Evolutionary conservation across 106 monocot genomes (phyloP), one percentile per base, ranked within the genome.

Genomic region (Agapanthus africanus): DNA sequence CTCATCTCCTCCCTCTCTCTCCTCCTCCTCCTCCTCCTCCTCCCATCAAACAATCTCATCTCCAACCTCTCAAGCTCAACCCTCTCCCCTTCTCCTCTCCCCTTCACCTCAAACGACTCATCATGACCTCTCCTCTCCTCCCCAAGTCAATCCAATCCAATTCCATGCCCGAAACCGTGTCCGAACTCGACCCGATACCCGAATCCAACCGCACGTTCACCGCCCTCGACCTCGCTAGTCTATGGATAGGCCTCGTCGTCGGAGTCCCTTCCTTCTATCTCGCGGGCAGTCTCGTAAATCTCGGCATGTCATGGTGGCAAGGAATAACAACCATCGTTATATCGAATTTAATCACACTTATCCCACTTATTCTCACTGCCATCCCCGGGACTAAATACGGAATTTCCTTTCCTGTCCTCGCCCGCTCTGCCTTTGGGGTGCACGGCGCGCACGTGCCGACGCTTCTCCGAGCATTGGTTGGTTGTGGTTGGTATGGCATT

Each of bases 401-500:
- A 60, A 71, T 95, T 41, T 76, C 95, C 73, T 97, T 97, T 75
- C 91, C 95, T 6, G 77, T 97, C 40, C 86, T 97, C 30, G 95
- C 91, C 46, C 83, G 95, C 7, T 78, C 95, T 4, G 63, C 91
- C 49, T 95, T 95, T 67, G 95, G 95, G 40, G 65, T 76, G 59
- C 73, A 35, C 70, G 95, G 95, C 16, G 79, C 88, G 11, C 91
- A 88, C 74, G 40, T 95, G 42, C 88, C 95, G 26, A 38, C 91
- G 50, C 81, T 95, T 44, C 81, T 88, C 38, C 88, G 91, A 9
- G 83, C 95, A 8, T 72, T 95, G 59, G 91, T 95, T 37, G 95
- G 83, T 36, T 95, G 95, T 78, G 95, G 95, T 27, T 95, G 95
- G 95, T 95, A 73, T 70, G 88, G 88, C 41, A 95, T 95, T 70